Base-by-base conservation (phyloP, 2,329 filamentous ascomycete species). In the Diaporthe humulicola region DNA sequence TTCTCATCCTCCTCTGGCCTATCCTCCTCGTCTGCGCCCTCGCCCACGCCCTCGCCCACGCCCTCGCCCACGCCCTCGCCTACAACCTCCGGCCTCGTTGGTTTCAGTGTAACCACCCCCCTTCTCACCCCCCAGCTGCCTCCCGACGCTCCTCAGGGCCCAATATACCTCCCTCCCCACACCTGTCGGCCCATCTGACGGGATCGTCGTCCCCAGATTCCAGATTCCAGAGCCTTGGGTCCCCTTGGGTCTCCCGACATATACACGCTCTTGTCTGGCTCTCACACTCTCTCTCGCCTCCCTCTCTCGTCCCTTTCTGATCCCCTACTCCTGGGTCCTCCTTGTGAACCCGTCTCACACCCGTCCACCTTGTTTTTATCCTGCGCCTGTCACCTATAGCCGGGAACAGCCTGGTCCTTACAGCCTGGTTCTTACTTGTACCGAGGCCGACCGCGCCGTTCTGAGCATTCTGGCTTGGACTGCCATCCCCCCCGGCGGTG, bases 321-420 rank as follows among this genome's bases (percentile, higher is more conserved):
- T 52, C 48, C 54, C 70, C 28, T 25, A 48, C 38, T 69, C 28
- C 54, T 70, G 74, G 74, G 66, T 64, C 61, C 61, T 36, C 42
- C 22, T 19, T 58, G 70, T 60, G 42, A 64, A 70, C 70, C 33
- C 33, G 42, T 50, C 69, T 64, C 36, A 38, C n/a, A 42, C 40
- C 58, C 40, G 40, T 33, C 73, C 30, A 19, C 22, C 52, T 40
- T 36, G 6, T 22, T 22, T 48, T n/a, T 19, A 67, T 28, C 58
- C 42, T 54, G 60, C 52, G 71, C 64, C 57, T 71, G 73, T 36
- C 56, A 42, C 25, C 57, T 56, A 33, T 40, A 61, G 36, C n/a
- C 71, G 57, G 50, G 33, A 3, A 42, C 22, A n/a, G 38, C 30
- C 57, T 56, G 42, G 45, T 69, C 36, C 45, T 61, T n/a, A 42